phyloP scores from a whole-genome alignment of 257 asterid species.

The Catharanthus roseus region DNA sequence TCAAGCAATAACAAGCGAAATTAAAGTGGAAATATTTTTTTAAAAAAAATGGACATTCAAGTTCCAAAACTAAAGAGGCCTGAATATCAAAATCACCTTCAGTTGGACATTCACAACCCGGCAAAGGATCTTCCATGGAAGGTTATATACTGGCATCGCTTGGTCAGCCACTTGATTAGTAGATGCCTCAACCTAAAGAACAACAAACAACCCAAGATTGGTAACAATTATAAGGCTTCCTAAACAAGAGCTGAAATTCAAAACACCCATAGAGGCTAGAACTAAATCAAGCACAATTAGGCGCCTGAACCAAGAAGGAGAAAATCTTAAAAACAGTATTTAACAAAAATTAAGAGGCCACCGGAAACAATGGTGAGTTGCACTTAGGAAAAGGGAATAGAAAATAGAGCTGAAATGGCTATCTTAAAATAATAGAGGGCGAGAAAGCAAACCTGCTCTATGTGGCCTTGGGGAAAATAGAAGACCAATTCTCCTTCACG shows the following conservation, averaged over 20 bases:
- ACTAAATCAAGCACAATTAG: no score
- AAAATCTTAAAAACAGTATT: neutral
- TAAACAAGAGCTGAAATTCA: neutral
- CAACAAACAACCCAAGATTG: neutral
- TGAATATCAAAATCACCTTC: constrained; percentile 41
- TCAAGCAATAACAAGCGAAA: neutral
- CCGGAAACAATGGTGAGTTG: neutral
- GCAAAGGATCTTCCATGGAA: constrained; percentile 86
- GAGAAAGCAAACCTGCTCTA: constrained; percentile 64
- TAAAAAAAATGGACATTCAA: neutral
- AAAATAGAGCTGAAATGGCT: neutral
- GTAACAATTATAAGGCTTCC: neutral
- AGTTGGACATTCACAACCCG: constrained; percentile 69
- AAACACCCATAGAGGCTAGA: no score
- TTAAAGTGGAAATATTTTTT: neutral
- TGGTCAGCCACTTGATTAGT: constrained; percentile 91
- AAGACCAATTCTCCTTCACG: constrained; percentile 71
- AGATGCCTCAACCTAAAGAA: constrained; percentile 82
- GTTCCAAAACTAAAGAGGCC: neutral
- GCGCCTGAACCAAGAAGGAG: no score
- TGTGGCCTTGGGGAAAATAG: constrained; percentile 97
- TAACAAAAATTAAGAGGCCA: no score
- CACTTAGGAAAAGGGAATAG: neutral
- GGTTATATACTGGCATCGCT: constrained; percentile 89
- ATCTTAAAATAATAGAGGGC: neutral